Base-by-base conservation (phyloP, 139 green algal species). In the Haematococcus lacustris region DNA sequence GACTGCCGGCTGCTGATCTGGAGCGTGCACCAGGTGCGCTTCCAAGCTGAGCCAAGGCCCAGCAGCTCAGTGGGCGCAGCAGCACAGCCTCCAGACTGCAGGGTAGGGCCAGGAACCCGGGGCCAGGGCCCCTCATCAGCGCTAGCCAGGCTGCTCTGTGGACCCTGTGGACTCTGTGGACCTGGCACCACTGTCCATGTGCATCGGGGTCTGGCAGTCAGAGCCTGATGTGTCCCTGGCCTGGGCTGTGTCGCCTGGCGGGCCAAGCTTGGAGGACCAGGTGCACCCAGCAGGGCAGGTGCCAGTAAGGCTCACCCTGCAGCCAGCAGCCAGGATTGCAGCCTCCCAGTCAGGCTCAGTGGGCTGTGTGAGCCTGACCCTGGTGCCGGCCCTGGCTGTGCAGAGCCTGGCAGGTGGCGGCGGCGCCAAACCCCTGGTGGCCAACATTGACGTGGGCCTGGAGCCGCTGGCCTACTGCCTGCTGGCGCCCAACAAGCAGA, bases 401-500 rank as follows among this genome's bases (percentile, higher is more conserved):
- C 13, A 13, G 13, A 28, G 47, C 13, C 13, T 13, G 47, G 13
- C 21, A 57, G 13, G 21, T 21, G 21, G 47, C 47, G 47, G 47
- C 13, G 47, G 47, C 13, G 21, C 47, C 13, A 21, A 57, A 57
- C 21, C 47, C 21, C 21, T 13, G 47, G 47, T 71, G 51, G 39
- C 38, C 21, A 60, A 69, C 39, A 72, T 80, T 2, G 65, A 83
- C 41, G 78, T 83, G 43, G 78, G 78, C 26, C 32, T n/a, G 50
- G 78, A 83, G 78, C 78, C 78, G 7, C 50, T 83, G 35, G 57
- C 65, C 26, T 73, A 73, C 70, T 71, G 73, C 62, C 51, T 75
- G 39, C 57, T 83, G 51, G 68, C 68, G 2, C 70, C 53, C 5
- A 65, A 79, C 51, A 43, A 32, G 50, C 32, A 64, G 28, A 33